Evolutionary conservation across 352 stramenopile genomes (phyloP).

Genomic region (Phytophthora rubi): DNA sequence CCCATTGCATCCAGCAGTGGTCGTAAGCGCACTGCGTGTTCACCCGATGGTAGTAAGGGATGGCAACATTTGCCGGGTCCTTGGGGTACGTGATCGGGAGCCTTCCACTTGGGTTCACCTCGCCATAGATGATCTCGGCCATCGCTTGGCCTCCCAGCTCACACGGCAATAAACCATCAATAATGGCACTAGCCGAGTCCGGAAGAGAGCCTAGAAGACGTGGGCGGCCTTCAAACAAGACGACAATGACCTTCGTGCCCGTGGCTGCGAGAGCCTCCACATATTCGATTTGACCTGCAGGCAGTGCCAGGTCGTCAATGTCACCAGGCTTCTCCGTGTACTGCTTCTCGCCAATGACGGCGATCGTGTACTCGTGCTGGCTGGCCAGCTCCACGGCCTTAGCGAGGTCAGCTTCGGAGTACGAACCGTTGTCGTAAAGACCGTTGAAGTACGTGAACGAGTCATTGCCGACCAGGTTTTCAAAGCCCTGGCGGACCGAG

Average conservation of each 20-base stretch:
- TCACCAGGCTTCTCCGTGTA: constrained; percentile 89
- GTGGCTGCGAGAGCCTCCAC: constrained; percentile 65
- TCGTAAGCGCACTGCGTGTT: constrained; percentile 53
- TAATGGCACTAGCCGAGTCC: constrained; percentile 61
- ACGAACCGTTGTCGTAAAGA: constrained; percentile 56
- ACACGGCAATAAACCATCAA: constrained; percentile 76
- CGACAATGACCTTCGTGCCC: constrained; percentile 77
- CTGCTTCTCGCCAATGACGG: constrained; percentile 72
- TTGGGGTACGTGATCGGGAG: constrained; percentile 87
- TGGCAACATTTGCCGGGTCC: constrained; percentile 58
- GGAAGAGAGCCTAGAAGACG: constrained; percentile 67
- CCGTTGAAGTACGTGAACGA: constrained; percentile 60
- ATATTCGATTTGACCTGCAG: constrained; percentile 72
- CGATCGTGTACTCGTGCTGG: constrained; percentile 62
- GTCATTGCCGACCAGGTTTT: constrained; percentile 32
- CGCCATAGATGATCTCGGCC: constrained; percentile 82
- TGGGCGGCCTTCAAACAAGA: constrained; percentile 85
- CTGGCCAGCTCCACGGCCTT: constrained; percentile 52
- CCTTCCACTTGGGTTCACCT: constrained; percentile 77
- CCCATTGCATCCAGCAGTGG: constrained; percentile 61
- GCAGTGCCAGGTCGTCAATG: constrained; percentile 73
- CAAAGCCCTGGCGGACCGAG: constrained; percentile 55
- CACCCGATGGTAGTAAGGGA: constrained; percentile 74
- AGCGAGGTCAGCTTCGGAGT: constrained; percentile 48
- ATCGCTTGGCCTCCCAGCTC: constrained; percentile 80